These are phyloP conservation scores for Aspergillus brasiliensis DNA, from an alignment of 2,329 filamentous ascomycete genomes.

Conservation along the genomic window DNA sequence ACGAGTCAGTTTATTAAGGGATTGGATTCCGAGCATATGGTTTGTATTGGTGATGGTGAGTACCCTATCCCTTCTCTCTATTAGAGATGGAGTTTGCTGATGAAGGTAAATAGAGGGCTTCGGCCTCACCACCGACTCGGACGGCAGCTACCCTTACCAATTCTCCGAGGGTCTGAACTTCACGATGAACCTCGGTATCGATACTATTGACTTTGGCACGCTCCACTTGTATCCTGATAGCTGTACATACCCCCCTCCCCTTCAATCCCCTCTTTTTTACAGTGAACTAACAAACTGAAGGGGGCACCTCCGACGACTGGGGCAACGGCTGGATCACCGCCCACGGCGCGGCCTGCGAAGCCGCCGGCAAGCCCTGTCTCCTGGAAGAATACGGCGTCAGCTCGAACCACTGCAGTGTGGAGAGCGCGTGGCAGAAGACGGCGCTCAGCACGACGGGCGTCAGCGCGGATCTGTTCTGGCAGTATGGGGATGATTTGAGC, in stretches of 20 bases:
- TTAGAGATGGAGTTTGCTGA: background rate
- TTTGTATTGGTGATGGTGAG: conserved; percentile 59
- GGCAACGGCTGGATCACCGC: conserved; percentile 52
- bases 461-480: conserved; percentile 44
- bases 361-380: conserved; percentile 43
- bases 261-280: background rate
- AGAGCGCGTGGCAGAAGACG: conserved; percentile 40
- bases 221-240: conserved; percentile 55
- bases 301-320: conserved; percentile 44
- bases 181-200: conserved; percentile 53
- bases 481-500: conserved; percentile 37
- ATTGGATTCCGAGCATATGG: conserved; percentile 63
- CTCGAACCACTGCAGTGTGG: conserved; percentile 29
- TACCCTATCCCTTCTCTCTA: background rate
- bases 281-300: conserved; percentile 15
- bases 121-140: conserved; percentile 49
- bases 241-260: conserved; percentile 36
- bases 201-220: conserved; percentile 59
- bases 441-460: conserved; percentile 37
- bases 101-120: conserved; percentile 54
- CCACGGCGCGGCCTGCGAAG: conserved; percentile 45
- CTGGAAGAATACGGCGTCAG: conserved; percentile 45
- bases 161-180: conserved; percentile 57
- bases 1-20: conserved; percentile 65
- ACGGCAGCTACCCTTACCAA: conserved; percentile 56